Conservation (phyloP, 441 rosid species). For the Populus hybrid region DNA sequence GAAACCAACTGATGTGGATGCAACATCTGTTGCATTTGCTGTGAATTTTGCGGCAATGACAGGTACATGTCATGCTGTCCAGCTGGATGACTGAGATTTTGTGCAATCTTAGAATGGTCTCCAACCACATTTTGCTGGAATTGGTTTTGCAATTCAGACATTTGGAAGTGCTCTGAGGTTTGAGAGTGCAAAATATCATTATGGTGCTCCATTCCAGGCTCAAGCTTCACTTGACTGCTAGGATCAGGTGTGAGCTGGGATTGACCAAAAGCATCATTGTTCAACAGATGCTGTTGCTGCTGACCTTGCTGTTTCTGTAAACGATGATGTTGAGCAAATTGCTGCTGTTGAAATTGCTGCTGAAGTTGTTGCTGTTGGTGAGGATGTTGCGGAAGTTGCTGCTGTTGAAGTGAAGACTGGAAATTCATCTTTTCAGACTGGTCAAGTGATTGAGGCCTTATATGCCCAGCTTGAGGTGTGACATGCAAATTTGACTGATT, state of each 20-base stretch:
- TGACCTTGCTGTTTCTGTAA: conserved; percentile 66
- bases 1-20: conserved; percentile 56
- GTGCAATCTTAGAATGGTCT: conserved; percentile 46
- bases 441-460: conserved; percentile 47
- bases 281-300: conserved; percentile 59
- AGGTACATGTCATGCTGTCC: conserved; percentile 48
- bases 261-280: conserved; percentile 57
- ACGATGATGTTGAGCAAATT: conserved; percentile 60
- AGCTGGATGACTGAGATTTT: conserved; percentile 44
- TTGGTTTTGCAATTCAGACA: conserved; percentile 70
- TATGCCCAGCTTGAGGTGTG: conserved; percentile 42
- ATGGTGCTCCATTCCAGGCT: conserved; percentile 70
- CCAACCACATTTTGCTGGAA: conserved; percentile 66
- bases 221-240: conserved; percentile 64
- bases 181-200: conserved; percentile 53
- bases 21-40: conserved; percentile 68
- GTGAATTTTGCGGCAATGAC: conserved; percentile 59
- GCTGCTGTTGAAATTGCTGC: conserved; percentile 71
- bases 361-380: conserved; percentile 81
- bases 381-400: conserved; percentile 51
- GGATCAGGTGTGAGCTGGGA: conserved; percentile 55
- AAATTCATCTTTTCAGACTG: conserved; percentile 55
- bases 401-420: conserved; percentile 41
- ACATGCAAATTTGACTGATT: conserved; percentile 50
- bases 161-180: conserved; percentile 59